A percentile compares a stretch with the other conserved stretches of the same genome.
phyloP scores from a whole-genome alignment of 176 grass and related monocot species.

The Tuctoria greenei region DNA sequence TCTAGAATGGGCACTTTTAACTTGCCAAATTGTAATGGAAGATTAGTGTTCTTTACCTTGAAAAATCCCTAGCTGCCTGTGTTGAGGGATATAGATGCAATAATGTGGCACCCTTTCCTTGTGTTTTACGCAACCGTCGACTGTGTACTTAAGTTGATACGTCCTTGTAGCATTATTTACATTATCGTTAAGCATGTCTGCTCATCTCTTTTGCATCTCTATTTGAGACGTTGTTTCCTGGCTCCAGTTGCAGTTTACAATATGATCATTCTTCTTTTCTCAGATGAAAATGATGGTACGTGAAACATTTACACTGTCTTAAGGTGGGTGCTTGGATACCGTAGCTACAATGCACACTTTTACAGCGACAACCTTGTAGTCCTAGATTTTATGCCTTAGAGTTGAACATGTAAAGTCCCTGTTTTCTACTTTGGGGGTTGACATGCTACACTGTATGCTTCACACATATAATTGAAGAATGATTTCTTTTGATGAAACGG shows the following conservation, averaged over 20 bases:
- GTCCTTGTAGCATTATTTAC: no score
- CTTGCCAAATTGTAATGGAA: slow-evolving; percentile 38
- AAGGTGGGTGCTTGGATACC: slow-evolving; percentile 58
- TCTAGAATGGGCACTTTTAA: slow-evolving; percentile 56
- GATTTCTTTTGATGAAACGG: slow-evolving; percentile 8
- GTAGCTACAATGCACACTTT: slow-evolving; percentile 36
- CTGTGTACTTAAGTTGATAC: neutral
- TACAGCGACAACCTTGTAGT: neutral
- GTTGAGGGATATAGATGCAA: slow-evolving; percentile 38
- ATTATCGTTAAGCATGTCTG: no score
- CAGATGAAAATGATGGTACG: slow-evolving; percentile 97
- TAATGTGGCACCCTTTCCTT: slow-evolving; percentile 20
- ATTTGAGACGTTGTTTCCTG: neutral
- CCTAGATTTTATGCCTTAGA: slow-evolving; percentile 38
- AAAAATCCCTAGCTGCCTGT: slow-evolving; percentile 9
- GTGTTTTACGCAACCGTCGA: neutral
- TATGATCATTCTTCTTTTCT: slow-evolving; percentile 69
- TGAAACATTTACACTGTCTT: slow-evolving; percentile 71
- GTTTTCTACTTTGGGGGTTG: slow-evolving; percentile 3
- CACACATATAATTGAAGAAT: slow-evolving; percentile 32
- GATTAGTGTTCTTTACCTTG: slow-evolving; percentile 33
- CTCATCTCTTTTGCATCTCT: no score
- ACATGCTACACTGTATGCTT: slow-evolving; percentile 23
- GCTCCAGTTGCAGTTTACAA: slow-evolving; percentile 45
- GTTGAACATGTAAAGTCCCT: slow-evolving; percentile 38